These are phyloP conservation scores for Infundibulicybe gibba DNA, from an alignment of 768 basidiomycete species.

Conservation along the genomic window DNA sequence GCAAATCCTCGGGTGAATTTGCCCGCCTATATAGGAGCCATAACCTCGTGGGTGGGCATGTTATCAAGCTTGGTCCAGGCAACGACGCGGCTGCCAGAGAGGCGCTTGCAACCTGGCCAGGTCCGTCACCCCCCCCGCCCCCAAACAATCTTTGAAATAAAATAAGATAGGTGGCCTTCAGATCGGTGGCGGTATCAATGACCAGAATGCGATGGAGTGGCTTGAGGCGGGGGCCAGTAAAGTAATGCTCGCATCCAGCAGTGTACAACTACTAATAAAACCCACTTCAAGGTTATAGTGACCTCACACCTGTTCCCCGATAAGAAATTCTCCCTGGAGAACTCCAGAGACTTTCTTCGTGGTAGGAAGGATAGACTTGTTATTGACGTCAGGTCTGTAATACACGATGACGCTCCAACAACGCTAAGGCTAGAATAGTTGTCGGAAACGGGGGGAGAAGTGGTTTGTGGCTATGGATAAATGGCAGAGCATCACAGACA, in stretches of 20 bases:
- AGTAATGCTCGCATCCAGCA: conserved; percentile 27
- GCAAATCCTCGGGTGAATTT: conserved; percentile 77
- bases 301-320: conserved; percentile 92
- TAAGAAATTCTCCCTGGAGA: conserved; percentile 72
- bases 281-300: conserved; percentile 76
- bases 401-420: not conserved
- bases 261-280: conserved; percentile 4
- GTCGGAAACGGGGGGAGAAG: conserved; percentile 65
- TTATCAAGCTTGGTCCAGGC: conserved; percentile 91
- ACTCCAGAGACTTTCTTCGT: conserved; percentile 54
- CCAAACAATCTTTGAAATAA: conserved; percentile 7
- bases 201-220: conserved; percentile 80
- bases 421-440: conserved; percentile 44
- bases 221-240: conserved; percentile 88
- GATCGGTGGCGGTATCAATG: conserved; percentile 90
- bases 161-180: conserved; percentile 65
- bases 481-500: conserved; percentile 96
- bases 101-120: conserved; percentile 82
- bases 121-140: conserved; percentile 27
- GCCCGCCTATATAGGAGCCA: conserved; percentile 73
- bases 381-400: conserved; percentile 82
- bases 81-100: conserved; percentile 89
- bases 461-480: conserved; percentile 99
- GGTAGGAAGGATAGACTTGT: conserved; percentile 84
- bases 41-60: conserved; percentile 81